These are phyloP conservation scores for Aspergillus jensenii DNA, from an alignment of 2,329 filamentous ascomycete species.

Conservation along the genomic window DNA sequence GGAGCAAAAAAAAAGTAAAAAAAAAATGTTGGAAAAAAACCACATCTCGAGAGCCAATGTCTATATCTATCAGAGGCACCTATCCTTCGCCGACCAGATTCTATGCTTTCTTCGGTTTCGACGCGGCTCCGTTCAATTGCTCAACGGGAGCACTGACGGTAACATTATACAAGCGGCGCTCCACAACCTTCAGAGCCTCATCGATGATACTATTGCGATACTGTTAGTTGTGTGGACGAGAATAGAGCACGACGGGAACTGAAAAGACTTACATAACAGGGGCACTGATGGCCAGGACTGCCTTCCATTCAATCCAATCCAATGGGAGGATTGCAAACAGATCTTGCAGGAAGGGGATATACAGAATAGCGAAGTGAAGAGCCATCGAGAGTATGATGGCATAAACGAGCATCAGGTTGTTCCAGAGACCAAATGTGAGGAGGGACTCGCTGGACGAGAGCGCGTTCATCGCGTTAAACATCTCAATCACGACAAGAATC, in stretches of 20 bases:
- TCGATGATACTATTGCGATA: slow-evolving; percentile 67
- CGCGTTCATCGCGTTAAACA: slow-evolving; percentile 99
- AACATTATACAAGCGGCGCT: slow-evolving; percentile 62
- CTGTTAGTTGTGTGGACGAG: slow-evolving; percentile 18
- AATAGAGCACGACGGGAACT: neutral
- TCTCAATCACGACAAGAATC: slow-evolving; percentile 93
- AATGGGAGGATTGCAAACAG: slow-evolving; percentile 91
- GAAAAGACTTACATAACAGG: slow-evolving; percentile 77
- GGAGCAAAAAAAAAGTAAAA: neutral
- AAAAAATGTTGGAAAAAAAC: neutral
- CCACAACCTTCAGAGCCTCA: slow-evolving; percentile 75
- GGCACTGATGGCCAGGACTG: slow-evolving; percentile 81
- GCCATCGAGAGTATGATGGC: slow-evolving; percentile 91
- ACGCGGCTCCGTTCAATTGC: slow-evolving; percentile 31
- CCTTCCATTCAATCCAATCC: slow-evolving; percentile 85
- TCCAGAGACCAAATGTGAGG: slow-evolving; percentile 90
- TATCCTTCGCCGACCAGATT: slow-evolving; percentile 15
- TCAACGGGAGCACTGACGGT: slow-evolving; percentile 14
- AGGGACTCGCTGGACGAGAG: slow-evolving; percentile 93
- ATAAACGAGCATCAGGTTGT: slow-evolving; percentile 97
- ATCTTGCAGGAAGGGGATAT: slow-evolving; percentile 82
- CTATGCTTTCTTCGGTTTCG: slow-evolving; percentile 40
- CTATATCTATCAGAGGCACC: slow-evolving; percentile 23
- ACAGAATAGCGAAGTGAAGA: slow-evolving; percentile 90
- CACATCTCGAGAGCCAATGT: slow-evolving; percentile 12